Percentiles rank a stretch among this genome's conserved stretches.
phyloP scores from a whole-genome alignment of 352 stramenopile genomes.

The Lagenidium giganteum region DNA sequence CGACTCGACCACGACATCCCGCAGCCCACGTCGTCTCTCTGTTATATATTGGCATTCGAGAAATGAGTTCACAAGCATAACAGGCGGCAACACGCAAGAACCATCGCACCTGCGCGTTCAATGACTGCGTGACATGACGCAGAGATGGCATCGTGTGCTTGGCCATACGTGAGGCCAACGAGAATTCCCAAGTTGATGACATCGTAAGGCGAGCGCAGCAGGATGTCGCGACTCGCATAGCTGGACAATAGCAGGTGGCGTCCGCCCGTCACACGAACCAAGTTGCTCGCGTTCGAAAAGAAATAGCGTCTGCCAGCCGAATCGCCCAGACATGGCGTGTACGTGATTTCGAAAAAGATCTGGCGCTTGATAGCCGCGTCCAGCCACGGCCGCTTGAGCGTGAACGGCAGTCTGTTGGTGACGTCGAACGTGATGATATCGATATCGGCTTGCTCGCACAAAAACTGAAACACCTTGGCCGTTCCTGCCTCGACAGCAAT shows the following conservation, averaged over 20 bases:
- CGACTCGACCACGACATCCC: slow-evolving; percentile 33
- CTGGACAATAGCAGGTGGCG: slow-evolving; percentile 72
- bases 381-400: slow-evolving; percentile 71
- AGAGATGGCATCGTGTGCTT: slow-evolving; percentile 62
- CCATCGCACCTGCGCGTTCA: too few relatives aligned
- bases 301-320: slow-evolving; percentile 78
- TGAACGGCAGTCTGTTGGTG: slow-evolving; percentile 72
- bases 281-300: slow-evolving; percentile 79
- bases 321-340: slow-evolving; percentile 70
- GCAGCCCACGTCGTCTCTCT: slow-evolving; percentile 43
- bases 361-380: slow-evolving; percentile 60
- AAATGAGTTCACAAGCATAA: too few relatives aligned
- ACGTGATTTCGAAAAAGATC: slow-evolving; percentile 81
- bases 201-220: slow-evolving; percentile 79
- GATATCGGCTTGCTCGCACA: slow-evolving; percentile 74
- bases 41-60: too few relatives aligned
- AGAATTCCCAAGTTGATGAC: slow-evolving; percentile 77
- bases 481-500: slow-evolving; percentile 64
- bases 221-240: slow-evolving; percentile 60
- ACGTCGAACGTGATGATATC: slow-evolving; percentile 83
- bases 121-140: slow-evolving; percentile 50
- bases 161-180: slow-evolving; percentile 59
- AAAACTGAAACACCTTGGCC: slow-evolving; percentile 75
- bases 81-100: too few relatives aligned
- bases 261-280: slow-evolving; percentile 67